A percentile compares a stretch with the other conserved stretches of the same genome.
These are phyloP conservation scores for Clitoria ternatea DNA, from an alignment of 306 rosid genomes.

Conservation along the genomic window DNA sequence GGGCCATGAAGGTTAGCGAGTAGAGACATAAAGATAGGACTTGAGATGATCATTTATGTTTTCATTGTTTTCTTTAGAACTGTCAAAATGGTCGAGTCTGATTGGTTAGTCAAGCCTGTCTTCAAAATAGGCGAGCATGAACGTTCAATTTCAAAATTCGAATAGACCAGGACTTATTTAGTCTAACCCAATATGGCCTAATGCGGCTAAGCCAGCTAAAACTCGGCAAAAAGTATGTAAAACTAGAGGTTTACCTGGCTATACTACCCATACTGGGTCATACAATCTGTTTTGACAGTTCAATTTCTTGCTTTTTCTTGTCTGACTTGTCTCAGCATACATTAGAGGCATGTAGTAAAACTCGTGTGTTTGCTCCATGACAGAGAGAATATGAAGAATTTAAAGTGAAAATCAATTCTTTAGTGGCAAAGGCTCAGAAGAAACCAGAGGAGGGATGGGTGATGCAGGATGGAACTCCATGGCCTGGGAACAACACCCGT, in stretches of 20 bases:
- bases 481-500: slow-evolving; percentile 91
- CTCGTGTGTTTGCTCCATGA: slow-evolving; percentile 15
- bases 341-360: neutral
- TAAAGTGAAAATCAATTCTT: slow-evolving; percentile 74
- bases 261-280: too few species aligned
- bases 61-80: neutral
- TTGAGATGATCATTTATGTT: neutral
- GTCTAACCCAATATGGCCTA: too few species aligned
- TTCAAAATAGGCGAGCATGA: too few species aligned
- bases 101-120: too few species aligned
- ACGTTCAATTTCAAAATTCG: too few species aligned
- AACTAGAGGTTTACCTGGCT: too few species aligned
- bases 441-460: slow-evolving; percentile 78
- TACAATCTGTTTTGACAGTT: too few species aligned
- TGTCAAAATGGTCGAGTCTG: too few species aligned
- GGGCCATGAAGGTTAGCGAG: slow-evolving; percentile 88
- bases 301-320: too few species aligned
- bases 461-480: slow-evolving; percentile 92
- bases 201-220: too few species aligned
- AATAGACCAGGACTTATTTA: too few species aligned
- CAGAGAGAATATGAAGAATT: slow-evolving; percentile 94
- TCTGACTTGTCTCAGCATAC: neutral
- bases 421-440: slow-evolving; percentile 80
- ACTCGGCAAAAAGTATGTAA: too few species aligned
- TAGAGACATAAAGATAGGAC: neutral